Conservation (phyloP, 805 yeast species). For the Candida morakotiae region DNA sequence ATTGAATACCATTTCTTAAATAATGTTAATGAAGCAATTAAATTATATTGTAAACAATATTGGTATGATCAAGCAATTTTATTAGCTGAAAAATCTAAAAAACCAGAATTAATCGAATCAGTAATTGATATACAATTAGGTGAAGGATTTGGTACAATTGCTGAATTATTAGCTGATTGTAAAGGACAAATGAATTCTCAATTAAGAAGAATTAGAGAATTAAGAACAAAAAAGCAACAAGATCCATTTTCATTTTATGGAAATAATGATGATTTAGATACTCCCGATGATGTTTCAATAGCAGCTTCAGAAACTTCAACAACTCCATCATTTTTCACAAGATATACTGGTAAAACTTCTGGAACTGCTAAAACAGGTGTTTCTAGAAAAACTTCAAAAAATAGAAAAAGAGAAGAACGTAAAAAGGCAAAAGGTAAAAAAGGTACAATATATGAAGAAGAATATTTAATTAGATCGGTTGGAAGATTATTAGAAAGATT, state of each 20-base stretch:
- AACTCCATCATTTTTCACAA: slow-evolving; percentile 87
- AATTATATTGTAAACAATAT: slow-evolving; percentile 69
- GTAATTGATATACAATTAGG: slow-evolving; percentile 71
- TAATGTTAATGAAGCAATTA: slow-evolving; percentile 59
- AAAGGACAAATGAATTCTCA: slow-evolving; percentile 81
- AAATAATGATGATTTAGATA: slow-evolving; percentile 51
- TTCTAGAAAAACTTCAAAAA: slow-evolving; percentile 86
- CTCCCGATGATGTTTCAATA: slow-evolving; percentile 90
- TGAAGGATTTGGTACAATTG: slow-evolving; percentile 84
- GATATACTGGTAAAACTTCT: slow-evolving; percentile 93
- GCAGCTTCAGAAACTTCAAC: slow-evolving; percentile 94
- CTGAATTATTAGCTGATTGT: slow-evolving; percentile 93
- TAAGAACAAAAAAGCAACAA: slow-evolving; percentile 74
- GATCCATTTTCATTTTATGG: slow-evolving; percentile 89
- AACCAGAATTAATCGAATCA: slow-evolving; percentile 45
- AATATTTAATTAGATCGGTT: slow-evolving; percentile 81
- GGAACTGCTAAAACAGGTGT: slow-evolving; percentile 98
- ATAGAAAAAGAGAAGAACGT: slow-evolving; percentile 90
- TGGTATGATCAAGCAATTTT: slow-evolving; percentile 73
- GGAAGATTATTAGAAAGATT: slow-evolving; percentile 85
- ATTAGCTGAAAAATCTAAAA: slow-evolving; percentile 45
- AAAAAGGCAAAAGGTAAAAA: slow-evolving; percentile 96
- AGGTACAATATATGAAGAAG: slow-evolving; percentile 97
- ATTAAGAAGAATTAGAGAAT: slow-evolving; percentile 74
- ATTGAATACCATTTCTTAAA: slow-evolving; percentile 61